Evolutionary conservation across 1,284 basidiomycete species (phyloP).

Genomic region (Microbotryum intermedium): DNA sequence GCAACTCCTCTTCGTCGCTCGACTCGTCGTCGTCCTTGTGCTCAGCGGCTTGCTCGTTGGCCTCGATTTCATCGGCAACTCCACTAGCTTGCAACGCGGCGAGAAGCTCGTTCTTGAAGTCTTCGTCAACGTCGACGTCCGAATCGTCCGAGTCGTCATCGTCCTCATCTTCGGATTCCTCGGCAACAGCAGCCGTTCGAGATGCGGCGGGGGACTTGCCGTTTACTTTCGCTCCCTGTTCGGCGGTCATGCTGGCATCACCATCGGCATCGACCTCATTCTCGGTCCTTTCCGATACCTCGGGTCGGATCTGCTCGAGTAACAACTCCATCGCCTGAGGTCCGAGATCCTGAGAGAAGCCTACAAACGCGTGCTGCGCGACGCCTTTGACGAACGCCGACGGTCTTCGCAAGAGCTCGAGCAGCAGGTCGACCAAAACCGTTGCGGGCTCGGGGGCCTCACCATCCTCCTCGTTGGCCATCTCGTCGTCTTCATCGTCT

Average conservation of each 20-base stretch:
- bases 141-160: constrained; percentile 38
- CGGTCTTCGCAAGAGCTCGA: constrained; percentile 78
- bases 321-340: constrained; percentile 73
- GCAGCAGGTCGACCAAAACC: constrained; percentile 74
- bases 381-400: constrained; percentile 72
- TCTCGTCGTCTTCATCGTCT: constrained; percentile 38
- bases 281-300: constrained; percentile 1
- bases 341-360: constrained; percentile 61
- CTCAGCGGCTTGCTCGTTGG: constrained; percentile 44
- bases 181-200: constrained; percentile 12
- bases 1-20: constrained; percentile 57
- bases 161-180: constrained; percentile 20
- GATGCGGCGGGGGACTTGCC: constrained; percentile 40
- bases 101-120: constrained; percentile 50
- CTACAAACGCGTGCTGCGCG: constrained; percentile 71
- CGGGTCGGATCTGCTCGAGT: constrained; percentile 59
- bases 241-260: constrained; percentile 44
- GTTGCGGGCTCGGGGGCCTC: constrained; percentile 59
- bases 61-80: constrained; percentile 47
- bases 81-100: constrained; percentile 68
- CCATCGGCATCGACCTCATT: constrained; percentile 29
- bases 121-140: constrained; percentile 46
- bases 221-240: constrained; percentile 36
- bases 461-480: constrained; percentile 36
- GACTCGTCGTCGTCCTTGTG: constrained; percentile 40